Evolutionary conservation across 2,329 filamentous ascomycete species (phyloP).

Genomic region (Cyphellophora europaea): DNA sequence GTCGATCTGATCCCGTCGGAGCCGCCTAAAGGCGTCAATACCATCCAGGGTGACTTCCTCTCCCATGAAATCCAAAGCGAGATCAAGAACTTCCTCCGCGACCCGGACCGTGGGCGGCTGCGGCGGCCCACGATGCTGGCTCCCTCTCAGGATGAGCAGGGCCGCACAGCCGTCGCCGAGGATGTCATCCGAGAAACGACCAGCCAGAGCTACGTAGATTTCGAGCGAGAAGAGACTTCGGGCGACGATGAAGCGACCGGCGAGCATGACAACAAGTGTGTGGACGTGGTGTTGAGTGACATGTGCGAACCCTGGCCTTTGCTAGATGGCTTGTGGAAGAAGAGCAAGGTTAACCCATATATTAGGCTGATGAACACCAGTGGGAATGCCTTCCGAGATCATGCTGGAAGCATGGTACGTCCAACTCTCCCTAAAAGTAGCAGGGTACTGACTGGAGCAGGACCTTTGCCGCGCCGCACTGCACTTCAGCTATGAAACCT

Average conservation of each 20-base stretch:
- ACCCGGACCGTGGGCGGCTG: slow-evolving; percentile 50
- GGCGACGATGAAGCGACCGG: slow-evolving; percentile 17
- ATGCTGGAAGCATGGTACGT: slow-evolving; percentile 86
- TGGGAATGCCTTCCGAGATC: slow-evolving; percentile 76
- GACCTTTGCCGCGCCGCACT: slow-evolving; percentile 84
- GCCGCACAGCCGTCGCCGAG: neutral
- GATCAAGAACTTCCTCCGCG: slow-evolving; percentile 65
- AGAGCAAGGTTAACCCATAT: slow-evolving; percentile 91
- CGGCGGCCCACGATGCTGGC: slow-evolving; percentile 26
- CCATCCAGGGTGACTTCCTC: slow-evolving; percentile 91
- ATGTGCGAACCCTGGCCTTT: slow-evolving; percentile 97
- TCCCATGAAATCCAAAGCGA: slow-evolving; percentile 63
- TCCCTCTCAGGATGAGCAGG: neutral
- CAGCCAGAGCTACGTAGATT: slow-evolving; percentile 52
- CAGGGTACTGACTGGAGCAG: slow-evolving; percentile 38
- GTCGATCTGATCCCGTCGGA: slow-evolving; percentile 91
- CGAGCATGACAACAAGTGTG: slow-evolving; percentile 44
- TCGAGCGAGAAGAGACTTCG: slow-evolving; percentile 38
- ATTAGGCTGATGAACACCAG: slow-evolving; percentile 99
- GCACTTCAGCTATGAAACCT: slow-evolving; percentile 73
- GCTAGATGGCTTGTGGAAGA: slow-evolving; percentile 68
- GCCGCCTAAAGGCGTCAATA: slow-evolving; percentile 83
- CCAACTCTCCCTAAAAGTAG: neutral
- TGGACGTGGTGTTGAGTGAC: slow-evolving; percentile 93
- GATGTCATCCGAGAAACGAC: neutral